Evolutionary conservation across 495 filamentous ascomycete genomes (phyloP), one percentile per base, ranked within the genome.

Genomic region (Entonaema liquescens): DNA sequence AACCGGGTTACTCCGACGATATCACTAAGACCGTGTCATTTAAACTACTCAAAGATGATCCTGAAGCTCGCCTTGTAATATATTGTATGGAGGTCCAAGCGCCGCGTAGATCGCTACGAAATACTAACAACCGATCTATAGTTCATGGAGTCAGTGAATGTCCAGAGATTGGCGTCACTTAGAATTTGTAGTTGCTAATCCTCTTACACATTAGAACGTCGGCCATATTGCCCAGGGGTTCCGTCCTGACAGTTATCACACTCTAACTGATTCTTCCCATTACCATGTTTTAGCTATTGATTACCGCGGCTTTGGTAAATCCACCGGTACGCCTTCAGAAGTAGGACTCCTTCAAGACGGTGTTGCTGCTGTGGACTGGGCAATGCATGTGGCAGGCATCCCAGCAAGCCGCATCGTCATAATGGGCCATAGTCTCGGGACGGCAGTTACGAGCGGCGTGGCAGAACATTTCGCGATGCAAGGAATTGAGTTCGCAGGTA

Each of bases 231-330:
- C 87, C 13, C 89, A 90, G 67, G 85, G 85, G 19, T 82, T 86
- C 71, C 83, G 90, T 47, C 85, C 89, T 9, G 82, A 84, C 1
- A 86, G 86, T 65, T 92, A 91, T 75, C 89, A 88, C 50, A 82
- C 86, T 31, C 76, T 91, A 9, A 87, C 89, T 4, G 83, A 86
- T 50, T 86, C 86, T 0, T 82, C 86, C 13, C 81, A 80, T 9
- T 82, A 83, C 38, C 89, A 92, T 62, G 83, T 91, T 28, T 72
- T 92, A 0, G 81, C 58, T 25, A 84, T 97, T 61, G 93, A 97
- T 82, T 98, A 98, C 79, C 91, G 95, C 28, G 95, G 95, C 28
- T 98, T 92, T 73, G 95, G 94, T 5, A 83, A 88, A 28, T 94
- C 91, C 19, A 92, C 90, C 13, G 94, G 95, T 26, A 81, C 79